phyloP scores from a whole-genome alignment of 2,329 filamentous ascomycete species.

The Nemania abortiva region DNA sequence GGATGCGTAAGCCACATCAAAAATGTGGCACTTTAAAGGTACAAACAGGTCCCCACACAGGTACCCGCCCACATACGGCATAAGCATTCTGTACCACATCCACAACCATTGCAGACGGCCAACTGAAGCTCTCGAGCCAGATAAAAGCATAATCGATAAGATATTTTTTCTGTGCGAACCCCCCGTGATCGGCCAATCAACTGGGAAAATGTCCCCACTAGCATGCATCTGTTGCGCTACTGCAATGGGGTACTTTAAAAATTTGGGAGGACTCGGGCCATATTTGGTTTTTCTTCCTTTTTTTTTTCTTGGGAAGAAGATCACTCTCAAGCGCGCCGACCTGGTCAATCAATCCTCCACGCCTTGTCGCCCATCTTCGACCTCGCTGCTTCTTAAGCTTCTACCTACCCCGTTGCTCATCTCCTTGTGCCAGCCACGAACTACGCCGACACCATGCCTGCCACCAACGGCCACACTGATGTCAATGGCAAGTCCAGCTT shows the following conservation, averaged over 20 bases:
- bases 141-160: slow-evolving; percentile 28
- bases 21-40: background rate
- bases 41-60: background rate
- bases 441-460: slow-evolving; percentile 71
- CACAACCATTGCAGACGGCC: too few species aligned
- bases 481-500: slow-evolving; percentile 67
- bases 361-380: slow-evolving; percentile 56
- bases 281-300: slow-evolving; percentile 54
- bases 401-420: slow-evolving; percentile 44
- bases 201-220: background rate
- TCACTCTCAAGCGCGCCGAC: slow-evolving; percentile 55
- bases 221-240: background rate
- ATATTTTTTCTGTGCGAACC: slow-evolving; percentile 11
- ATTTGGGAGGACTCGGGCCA: slow-evolving; percentile 53
- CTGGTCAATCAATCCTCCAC: slow-evolving; percentile 48
- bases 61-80: too few species aligned
- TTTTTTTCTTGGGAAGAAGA: slow-evolving; percentile 67
- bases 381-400: slow-evolving; percentile 53
- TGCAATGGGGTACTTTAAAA: slow-evolving; percentile 50
- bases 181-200: slow-evolving; percentile 1
- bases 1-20: slow-evolving; percentile 6
- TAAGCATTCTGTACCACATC: too few species aligned
- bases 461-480: slow-evolving; percentile 73
- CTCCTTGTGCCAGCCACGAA: slow-evolving; percentile 46
- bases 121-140: too few species aligned